phyloP scores from a whole-genome alignment of 2,329 filamentous ascomycete species.

The Tolypocladium ovalisporum region DNA sequence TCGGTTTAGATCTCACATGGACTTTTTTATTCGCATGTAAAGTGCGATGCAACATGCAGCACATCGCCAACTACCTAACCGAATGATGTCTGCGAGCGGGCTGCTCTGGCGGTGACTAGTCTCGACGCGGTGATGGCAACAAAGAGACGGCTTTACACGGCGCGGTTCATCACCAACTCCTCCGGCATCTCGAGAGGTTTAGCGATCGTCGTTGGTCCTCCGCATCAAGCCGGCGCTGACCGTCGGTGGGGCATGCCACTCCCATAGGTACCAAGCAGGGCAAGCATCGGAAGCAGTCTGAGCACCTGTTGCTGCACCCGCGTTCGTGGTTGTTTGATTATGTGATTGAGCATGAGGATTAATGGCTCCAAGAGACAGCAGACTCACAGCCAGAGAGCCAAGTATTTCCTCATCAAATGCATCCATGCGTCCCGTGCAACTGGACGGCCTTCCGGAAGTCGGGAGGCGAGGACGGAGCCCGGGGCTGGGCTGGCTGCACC shows the following conservation, averaged over 20 bases:
- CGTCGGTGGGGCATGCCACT: background rate
- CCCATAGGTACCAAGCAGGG: too few species aligned
- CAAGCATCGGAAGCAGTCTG: too few species aligned
- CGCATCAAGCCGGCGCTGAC: background rate
- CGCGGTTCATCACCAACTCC: background rate
- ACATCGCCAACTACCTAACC: too few species aligned
- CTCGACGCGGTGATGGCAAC: background rate
- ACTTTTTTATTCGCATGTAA: too few species aligned
- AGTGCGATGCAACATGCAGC: too few species aligned
- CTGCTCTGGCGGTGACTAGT: background rate
- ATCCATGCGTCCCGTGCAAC: too few species aligned
- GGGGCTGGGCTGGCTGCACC: background rate
- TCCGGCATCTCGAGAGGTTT: background rate
- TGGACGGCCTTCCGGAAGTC: background rate
- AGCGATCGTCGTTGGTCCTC: background rate
- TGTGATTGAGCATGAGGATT: background rate
- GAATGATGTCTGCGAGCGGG: background rate
- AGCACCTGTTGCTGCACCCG: too few species aligned
- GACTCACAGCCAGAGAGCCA: too few species aligned
- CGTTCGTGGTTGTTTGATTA: background rate
- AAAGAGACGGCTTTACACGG: background rate
- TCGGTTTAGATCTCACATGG: too few species aligned
- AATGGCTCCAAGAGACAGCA: too few species aligned
- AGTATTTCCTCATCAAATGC: too few species aligned
- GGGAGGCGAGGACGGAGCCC: background rate